phyloP scores from a whole-genome alignment of 257 asterid species.

The Fraxinus anomala region DNA sequence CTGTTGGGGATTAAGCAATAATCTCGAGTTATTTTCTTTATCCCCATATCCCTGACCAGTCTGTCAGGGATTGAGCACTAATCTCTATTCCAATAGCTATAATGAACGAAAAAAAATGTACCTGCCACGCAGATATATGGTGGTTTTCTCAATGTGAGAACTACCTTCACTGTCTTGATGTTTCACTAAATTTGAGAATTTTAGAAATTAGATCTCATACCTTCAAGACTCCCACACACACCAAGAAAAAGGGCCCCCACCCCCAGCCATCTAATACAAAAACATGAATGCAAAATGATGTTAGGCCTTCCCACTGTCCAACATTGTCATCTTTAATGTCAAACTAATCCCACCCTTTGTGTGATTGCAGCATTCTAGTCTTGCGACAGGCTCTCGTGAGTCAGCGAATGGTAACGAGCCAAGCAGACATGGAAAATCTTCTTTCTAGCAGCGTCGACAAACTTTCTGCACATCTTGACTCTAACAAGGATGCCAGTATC shows the following conservation, averaged over 20 bases:
- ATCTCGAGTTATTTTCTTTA: no score
- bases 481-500: conserved; percentile 63
- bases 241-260: neutral
- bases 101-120: no score
- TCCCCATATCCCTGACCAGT: no score
- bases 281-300: neutral
- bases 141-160: neutral
- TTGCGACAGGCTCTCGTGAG: conserved; percentile 69
- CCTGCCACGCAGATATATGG: neutral
- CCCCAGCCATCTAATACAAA: no score
- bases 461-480: conserved; percentile 62
- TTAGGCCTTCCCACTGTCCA: neutral
- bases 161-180: no score
- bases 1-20: no score
- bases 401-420: conserved; percentile 51
- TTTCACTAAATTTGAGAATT: no score
- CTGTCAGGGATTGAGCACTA: no score
- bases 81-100: neutral
- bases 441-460: conserved; percentile 44
- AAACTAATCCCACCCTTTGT: neutral
- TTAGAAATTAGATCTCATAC: no score
- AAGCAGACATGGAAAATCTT: conserved; percentile 55
- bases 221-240: no score
- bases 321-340: neutral
- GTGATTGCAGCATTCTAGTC: conserved; percentile 59